Conservation (phyloP, 805 yeast species). For the Ogataea ramenticola region DNA sequence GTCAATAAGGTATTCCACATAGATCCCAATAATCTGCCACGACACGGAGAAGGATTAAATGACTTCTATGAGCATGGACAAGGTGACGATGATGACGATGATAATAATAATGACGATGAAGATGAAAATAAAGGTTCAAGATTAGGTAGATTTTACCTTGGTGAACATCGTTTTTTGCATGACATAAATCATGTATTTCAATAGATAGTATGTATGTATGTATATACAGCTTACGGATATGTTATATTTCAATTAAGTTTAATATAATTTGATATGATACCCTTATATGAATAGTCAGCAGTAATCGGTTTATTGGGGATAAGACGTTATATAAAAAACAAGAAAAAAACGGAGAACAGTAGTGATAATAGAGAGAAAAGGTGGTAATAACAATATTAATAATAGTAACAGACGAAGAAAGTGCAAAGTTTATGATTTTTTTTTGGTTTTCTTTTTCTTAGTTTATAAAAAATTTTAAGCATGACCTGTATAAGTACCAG, state of each 20-base stretch:
- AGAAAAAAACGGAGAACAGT: too few relatives aligned
- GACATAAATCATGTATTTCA: not conserved
- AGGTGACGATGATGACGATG: not conserved
- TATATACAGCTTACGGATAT: too few relatives aligned
- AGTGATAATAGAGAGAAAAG: too few relatives aligned
- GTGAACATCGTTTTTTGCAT: not conserved
- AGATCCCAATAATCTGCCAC: conserved; percentile 34
- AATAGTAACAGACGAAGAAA: not conserved
- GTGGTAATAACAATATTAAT: too few relatives aligned
- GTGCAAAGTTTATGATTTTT: not conserved
- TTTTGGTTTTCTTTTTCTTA: too few relatives aligned
- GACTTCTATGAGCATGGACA: too few relatives aligned
- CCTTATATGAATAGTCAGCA: too few relatives aligned
- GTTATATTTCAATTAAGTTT: too few relatives aligned
- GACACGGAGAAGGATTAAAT: not conserved
- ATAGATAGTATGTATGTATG: too few relatives aligned
- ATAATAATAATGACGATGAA: not conserved
- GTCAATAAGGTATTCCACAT: conserved; percentile 52
- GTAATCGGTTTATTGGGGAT: too few relatives aligned
- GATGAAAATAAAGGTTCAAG: not conserved
- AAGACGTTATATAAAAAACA: too few relatives aligned
- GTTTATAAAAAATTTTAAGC: conserved; percentile 1
- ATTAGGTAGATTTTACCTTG: not conserved
- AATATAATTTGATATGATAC: too few relatives aligned
- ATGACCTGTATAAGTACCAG: conserved; percentile 43